These are phyloP conservation scores for Pseudonitzschia pungens DNA, from an alignment of 108 stramenopile species.

Conservation along the genomic window DNA sequence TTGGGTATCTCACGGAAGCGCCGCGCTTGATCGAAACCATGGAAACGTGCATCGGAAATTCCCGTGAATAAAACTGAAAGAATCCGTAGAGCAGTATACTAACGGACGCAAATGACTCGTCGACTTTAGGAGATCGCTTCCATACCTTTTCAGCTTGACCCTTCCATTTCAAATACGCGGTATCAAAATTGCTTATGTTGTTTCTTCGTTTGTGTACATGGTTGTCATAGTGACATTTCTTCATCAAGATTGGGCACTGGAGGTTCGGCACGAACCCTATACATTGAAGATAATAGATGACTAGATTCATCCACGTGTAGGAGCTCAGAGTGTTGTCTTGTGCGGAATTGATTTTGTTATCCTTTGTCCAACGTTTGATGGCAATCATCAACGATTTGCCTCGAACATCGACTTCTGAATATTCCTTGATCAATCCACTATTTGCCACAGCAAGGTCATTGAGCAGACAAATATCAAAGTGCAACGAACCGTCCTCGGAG, in stretches of 20 bases:
- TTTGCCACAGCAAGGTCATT: conserved; percentile 87
- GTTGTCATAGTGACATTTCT: conserved; percentile 26
- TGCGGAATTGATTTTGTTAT: conserved; percentile 51
- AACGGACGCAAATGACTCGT: conserved; percentile 32
- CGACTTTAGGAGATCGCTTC: conserved; percentile 32
- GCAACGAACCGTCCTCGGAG: conserved; percentile 53
- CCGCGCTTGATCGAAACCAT: conserved; percentile 62
- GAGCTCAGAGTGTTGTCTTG: conserved; percentile 59
- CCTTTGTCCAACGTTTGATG: conserved; percentile 75
- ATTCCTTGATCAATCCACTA: conserved; percentile 66
- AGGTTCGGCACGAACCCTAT: conserved; percentile 69
- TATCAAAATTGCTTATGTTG: conserved; percentile 59
- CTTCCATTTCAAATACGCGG: conserved; percentile 54
- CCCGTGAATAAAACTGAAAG: conserved; percentile 63
- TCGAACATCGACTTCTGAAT: conserved; percentile 57
- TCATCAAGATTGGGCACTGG: conserved; percentile 55
- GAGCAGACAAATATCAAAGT: conserved; percentile 83
- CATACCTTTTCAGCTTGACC: conserved; percentile 36
- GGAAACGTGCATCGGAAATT: conserved; percentile 46
- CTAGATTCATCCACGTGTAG: conserved; percentile 81
- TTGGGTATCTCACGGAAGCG: conserved; percentile 16
- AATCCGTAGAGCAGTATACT: conserved; percentile 66
- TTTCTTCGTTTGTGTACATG: conserved; percentile 46
- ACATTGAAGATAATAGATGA: conserved; percentile 76
- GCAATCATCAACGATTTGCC: conserved; percentile 61